Base-by-base conservation (phyloP, 2,329 filamentous ascomycete species). In the Lachnellula cervina region DNA sequence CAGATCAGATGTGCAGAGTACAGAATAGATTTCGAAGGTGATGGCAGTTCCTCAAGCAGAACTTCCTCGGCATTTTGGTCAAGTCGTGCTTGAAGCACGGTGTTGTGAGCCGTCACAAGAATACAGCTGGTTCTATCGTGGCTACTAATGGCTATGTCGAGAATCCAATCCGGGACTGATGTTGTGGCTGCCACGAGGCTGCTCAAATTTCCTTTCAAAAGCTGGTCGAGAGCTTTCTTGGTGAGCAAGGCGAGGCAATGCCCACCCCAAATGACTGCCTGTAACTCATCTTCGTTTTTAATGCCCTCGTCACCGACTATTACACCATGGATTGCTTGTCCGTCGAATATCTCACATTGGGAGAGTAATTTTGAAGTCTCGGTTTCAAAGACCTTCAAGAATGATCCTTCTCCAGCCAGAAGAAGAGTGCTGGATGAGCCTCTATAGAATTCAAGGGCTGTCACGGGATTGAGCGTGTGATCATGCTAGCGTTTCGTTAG, bases 31-130 rank as follows among this genome's bases (percentile, higher is more conserved):
- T 89, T 82, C 7, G 92, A 88, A 16, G 86, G 85, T 5, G 84
- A 83, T 13, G 79, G 75, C 2, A 83, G 67, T 5, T 78, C 77
- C 14, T 86, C 73, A 1, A 74, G 58, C 14, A 78, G 68, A 1
- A 66, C 64, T 6, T 66, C 56, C 25, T 67, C 17, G 9, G 72
- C 63, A 5, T 69, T 58, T 9, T 60, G 64, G 23, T 52, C 57
- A 37, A 62, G 25, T 54, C 16, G 70, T 19, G 88, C 69, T 32
- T 77, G 76, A 6, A 89, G 70, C 5, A 95, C 76, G 49, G 90
- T 86, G 76, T 97, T 97, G 71, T 97, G 92, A 1, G 93, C 90
- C 2, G 91, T 96, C 16, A 95, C 77, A 11, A 94, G 71, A 16
- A 83, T 83, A 16, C 81, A 83, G 28, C 67, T 66, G 1, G 64